phyloP scores from a whole-genome alignment of 768 basidiomycete species.

The Mycena rebaudengoi region DNA sequence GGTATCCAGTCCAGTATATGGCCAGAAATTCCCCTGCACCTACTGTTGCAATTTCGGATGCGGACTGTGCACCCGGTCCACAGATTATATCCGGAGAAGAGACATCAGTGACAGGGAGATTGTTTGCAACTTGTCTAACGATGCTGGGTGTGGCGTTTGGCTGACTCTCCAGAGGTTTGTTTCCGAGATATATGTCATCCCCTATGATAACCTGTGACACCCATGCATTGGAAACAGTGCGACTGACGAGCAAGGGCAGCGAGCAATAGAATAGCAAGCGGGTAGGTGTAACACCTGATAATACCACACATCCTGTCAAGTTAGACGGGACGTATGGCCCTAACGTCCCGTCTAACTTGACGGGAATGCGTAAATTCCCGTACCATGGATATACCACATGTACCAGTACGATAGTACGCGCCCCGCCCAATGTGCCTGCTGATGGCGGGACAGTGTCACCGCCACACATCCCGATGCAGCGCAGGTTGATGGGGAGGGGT shows the following conservation, averaged over 20 bases:
- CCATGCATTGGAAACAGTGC: conserved; percentile 4
- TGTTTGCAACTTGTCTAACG: conserved; percentile 17
- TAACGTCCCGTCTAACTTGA: no score
- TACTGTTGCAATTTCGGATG: conserved; percentile 53
- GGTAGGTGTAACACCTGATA: no score
- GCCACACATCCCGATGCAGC: no score
- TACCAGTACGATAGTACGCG: no score
- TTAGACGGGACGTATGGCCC: no score
- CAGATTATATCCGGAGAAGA: conserved; percentile 55
- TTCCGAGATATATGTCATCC: not conserved
- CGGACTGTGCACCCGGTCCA: conserved; percentile 52
- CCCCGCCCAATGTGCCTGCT: no score
- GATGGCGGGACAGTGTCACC: no score
- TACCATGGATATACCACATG: no score
- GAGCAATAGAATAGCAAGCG: not conserved
- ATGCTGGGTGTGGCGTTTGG: not conserved
- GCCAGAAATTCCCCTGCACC: conserved; percentile 54
- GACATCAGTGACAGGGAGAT: conserved; percentile 46
- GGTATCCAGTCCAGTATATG: conserved; percentile 48
- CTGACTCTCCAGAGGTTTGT: not conserved
- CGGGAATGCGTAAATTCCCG: no score
- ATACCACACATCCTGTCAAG: no score
- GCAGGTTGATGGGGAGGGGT: no score
- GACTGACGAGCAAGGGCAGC: not conserved
- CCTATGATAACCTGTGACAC: not conserved